Evolutionary conservation across 2,329 filamentous ascomycete genomes (phyloP).

Genomic region (Colletotrichum orbiculare): DNA sequence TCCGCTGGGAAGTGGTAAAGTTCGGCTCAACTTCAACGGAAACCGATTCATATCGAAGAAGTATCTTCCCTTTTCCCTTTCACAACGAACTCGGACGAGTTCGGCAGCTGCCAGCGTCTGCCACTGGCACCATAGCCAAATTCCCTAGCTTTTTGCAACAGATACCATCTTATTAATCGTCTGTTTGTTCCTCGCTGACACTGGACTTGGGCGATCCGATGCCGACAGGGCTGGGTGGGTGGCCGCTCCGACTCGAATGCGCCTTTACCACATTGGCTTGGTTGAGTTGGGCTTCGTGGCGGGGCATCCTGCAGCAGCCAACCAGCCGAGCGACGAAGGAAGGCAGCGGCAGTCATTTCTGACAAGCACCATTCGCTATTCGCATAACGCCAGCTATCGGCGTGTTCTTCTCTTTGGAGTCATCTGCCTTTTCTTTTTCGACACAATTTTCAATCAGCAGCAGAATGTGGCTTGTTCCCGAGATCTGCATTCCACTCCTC

Average conservation of each 20-base stretch:
- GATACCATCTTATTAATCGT: not conserved
- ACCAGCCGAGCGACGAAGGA: conserved; percentile 18
- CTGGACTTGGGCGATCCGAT: conserved; percentile 10
- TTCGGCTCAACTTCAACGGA: too few species aligned
- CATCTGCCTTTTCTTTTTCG: not conserved
- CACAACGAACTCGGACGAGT: too few species aligned
- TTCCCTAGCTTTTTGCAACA: too few species aligned
- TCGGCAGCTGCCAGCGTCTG: too few species aligned
- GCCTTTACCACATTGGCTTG: conserved; percentile 24
- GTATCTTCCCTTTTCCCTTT: too few species aligned
- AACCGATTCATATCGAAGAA: too few species aligned
- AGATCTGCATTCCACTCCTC: not conserved
- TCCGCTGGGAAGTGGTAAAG: too few species aligned
- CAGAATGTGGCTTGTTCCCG: not conserved
- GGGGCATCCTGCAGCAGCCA: conserved; percentile 31
- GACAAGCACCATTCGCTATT: conserved; percentile 21
- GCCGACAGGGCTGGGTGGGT: conserved; percentile 9
- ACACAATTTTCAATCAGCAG: not conserved
- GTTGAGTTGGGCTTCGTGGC: conserved; percentile 21
- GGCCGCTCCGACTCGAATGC: conserved; percentile 22
- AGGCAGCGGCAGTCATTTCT: conserved; percentile 20
- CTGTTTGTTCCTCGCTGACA: conserved; percentile 2
- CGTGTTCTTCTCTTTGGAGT: not conserved
- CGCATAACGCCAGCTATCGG: conserved; percentile 6
- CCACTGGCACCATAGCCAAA: too few species aligned